phyloP scores from a whole-genome alignment of 352 stramenopile species.

The Phytophthora agathidicida region DNA sequence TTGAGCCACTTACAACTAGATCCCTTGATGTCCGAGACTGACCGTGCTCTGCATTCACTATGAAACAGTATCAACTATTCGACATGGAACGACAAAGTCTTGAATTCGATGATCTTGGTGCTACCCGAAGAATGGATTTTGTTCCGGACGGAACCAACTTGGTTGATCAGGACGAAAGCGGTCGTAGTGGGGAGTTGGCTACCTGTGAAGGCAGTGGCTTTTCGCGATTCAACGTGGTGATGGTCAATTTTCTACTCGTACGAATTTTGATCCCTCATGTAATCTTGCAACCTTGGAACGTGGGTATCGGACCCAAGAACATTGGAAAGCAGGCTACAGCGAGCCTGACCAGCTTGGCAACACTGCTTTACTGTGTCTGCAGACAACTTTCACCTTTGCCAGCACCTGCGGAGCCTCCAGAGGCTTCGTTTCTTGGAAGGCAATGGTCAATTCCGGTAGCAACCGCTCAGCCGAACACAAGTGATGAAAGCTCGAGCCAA shows the following conservation, averaged over 20 bases:
- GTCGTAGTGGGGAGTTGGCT: background rate
- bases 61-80: conserved; percentile 64
- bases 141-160: background rate
- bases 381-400: conserved; percentile 50
- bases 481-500: background rate
- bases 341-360: conserved; percentile 57
- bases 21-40: conserved; percentile 2
- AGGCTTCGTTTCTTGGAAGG: conserved; percentile 11
- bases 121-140: conserved; percentile 50
- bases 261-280: conserved; percentile 67
- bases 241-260: conserved; percentile 69
- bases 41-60: conserved; percentile 1
- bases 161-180: background rate
- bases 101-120: conserved; percentile 63
- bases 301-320: conserved; percentile 38
- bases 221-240: conserved; percentile 56
- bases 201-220: background rate
- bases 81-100: conserved; percentile 43
- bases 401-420: conserved; percentile 7
- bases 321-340: conserved; percentile 29
- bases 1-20: background rate
- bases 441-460: conserved; percentile 13
- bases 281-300: conserved; percentile 55
- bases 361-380: conserved; percentile 60
- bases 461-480: background rate